A percentile compares a stretch with the other conserved stretches of the same genome.
These are phyloP conservation scores for Speleostelium caveatum DNA, from an alignment of 78 protist genomes.

Conservation along the genomic window DNA sequence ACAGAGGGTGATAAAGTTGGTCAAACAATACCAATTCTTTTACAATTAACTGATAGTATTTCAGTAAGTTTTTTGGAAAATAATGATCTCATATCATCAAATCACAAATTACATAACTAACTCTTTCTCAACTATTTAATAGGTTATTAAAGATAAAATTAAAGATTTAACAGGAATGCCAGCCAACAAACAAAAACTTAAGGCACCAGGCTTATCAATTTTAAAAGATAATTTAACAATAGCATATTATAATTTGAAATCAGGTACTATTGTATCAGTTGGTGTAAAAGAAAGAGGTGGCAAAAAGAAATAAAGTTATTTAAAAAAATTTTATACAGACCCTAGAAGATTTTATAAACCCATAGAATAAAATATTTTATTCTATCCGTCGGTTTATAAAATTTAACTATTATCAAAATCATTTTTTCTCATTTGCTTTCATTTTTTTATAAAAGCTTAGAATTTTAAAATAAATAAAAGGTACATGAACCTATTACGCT, in stretches of 20 bases:
- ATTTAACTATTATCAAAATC: too few relatives aligned
- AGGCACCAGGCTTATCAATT: constrained; percentile 66
- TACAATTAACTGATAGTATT: constrained; percentile 40
- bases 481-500: too few relatives aligned
- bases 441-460: too few relatives aligned
- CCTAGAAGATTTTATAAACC: too few relatives aligned
- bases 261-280: constrained; percentile 3
- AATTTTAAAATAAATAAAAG: too few relatives aligned
- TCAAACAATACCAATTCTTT: constrained; percentile 2
- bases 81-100: background rate
- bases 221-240: constrained; percentile 59
- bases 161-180: constrained; percentile 52
- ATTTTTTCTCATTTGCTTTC: too few relatives aligned
- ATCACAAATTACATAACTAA: background rate
- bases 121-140: background rate
- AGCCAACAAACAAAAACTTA: constrained; percentile 81
- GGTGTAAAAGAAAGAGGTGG: constrained; percentile 76
- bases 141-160: constrained; percentile 56
- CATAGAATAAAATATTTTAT: too few relatives aligned
- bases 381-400: too few relatives aligned
- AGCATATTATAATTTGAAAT: constrained; percentile 45
- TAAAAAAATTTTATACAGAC: too few relatives aligned
- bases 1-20: constrained; percentile 7
- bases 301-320: constrained; percentile 75
- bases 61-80: background rate